phyloP scores from a whole-genome alignment of 148 eudicot species.

The Diospyros kaki region DNA sequence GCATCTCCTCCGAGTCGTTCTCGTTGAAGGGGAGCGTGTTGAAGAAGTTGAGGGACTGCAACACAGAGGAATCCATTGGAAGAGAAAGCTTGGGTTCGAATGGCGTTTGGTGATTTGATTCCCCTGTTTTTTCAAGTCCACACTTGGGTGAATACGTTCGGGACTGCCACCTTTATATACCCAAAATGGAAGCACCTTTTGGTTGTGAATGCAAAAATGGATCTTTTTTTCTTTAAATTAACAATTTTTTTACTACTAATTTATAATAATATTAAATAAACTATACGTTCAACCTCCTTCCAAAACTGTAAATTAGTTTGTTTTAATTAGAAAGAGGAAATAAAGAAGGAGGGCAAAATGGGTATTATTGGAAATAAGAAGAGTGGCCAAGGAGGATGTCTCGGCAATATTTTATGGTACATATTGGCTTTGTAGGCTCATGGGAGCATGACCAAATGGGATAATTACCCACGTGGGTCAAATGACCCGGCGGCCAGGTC shows the following conservation, averaged over 20 bases:
- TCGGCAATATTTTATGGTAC: neutral
- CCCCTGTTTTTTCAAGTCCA: constrained; percentile 3
- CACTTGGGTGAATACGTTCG: neutral
- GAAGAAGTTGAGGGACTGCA: neutral
- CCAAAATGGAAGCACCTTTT: neutral
- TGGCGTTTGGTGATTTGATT: neutral
- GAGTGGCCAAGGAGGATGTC: constrained; percentile 13
- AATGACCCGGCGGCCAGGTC: constrained; percentile 17
- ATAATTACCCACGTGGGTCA: constrained; percentile 20
- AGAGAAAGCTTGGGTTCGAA: constrained; percentile 4
- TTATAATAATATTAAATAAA: too few relatives aligned
- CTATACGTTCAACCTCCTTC: too few relatives aligned
- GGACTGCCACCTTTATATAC: constrained; percentile 17
- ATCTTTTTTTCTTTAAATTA: too few relatives aligned
- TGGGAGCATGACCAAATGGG: neutral
- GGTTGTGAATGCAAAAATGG: too few relatives aligned
- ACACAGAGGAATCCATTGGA: constrained; percentile 19
- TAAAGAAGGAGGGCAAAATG: neutral
- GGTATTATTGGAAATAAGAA: neutral
- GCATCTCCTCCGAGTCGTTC: constrained; percentile 65
- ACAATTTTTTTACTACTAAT: too few relatives aligned
- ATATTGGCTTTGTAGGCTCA: neutral
- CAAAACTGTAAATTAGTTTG: neutral
- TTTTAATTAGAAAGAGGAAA: constrained; percentile 7
- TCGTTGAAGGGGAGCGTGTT: constrained; percentile 50